phyloP scores from a whole-genome alignment of 192 early-diverging fungal genomes.

The Coemansia sp. region DNA sequence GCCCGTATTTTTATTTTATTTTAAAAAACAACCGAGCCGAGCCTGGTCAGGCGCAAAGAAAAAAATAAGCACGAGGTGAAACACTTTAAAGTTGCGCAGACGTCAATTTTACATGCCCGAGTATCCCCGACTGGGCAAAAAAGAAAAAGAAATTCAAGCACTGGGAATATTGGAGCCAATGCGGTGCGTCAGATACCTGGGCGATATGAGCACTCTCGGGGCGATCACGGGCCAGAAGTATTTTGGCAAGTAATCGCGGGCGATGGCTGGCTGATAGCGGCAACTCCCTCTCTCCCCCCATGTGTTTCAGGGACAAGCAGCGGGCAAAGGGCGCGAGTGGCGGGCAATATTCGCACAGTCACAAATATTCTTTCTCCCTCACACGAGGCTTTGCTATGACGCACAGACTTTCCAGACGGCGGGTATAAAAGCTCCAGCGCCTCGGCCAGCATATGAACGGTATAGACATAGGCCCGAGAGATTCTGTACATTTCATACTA shows the following conservation, averaged over 20 bases:
- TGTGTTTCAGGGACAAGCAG: constrained; percentile 3
- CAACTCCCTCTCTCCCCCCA: neutral
- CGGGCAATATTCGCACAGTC: constrained; percentile 8
- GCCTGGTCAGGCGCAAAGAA: constrained; percentile 1
- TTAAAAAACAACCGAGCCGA: neutral
- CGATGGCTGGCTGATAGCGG: constrained; percentile 15
- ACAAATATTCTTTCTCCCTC: neutral
- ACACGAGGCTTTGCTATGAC: neutral
- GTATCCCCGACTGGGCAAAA: neutral
- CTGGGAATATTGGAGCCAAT: constrained; percentile 10
- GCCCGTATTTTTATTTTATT: neutral
- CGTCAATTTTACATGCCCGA: neutral
- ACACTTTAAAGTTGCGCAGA: neutral
- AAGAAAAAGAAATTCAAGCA: neutral
- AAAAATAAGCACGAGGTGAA: neutral
- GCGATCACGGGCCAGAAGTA: neutral
- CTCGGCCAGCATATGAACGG: neutral
- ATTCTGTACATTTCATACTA: too few relatives aligned
- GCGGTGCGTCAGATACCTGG: constrained; percentile 2
- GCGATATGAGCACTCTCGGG: constrained; percentile 4
- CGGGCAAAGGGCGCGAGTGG: neutral
- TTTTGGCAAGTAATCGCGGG: neutral
- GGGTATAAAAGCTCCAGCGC: constrained; percentile 4
- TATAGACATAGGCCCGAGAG: neutral
- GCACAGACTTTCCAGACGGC: neutral